A percentile compares a stretch with the other conserved stretches of the same genome.
phyloP scores from a whole-genome alignment of 2,329 filamentous ascomycete genomes.

The Trichoderma brevicompactum region DNA sequence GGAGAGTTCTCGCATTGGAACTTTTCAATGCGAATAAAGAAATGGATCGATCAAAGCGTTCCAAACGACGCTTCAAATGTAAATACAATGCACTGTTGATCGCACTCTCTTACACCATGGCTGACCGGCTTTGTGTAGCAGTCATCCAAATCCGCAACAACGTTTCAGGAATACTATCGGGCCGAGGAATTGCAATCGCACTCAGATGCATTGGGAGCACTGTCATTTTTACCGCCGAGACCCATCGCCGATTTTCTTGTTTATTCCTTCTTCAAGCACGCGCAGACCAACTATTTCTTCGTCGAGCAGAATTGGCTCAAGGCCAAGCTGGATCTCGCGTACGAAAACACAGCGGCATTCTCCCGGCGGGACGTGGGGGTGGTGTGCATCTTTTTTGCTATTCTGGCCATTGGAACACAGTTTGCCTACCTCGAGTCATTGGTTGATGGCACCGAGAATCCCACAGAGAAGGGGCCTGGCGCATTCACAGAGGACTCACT shows the following conservation, averaged over 20 bases:
- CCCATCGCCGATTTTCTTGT: constrained; percentile 53
- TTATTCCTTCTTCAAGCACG: constrained; percentile 53
- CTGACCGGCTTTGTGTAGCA: constrained; percentile 33
- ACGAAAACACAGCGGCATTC: constrained; percentile 45
- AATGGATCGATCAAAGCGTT: constrained; percentile 52
- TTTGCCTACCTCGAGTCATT: constrained; percentile 52
- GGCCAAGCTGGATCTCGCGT: constrained; percentile 47
- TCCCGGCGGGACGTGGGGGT: constrained; percentile 48
- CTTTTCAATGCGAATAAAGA: constrained; percentile 56
- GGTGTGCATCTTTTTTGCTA: constrained; percentile 51
- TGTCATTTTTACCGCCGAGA: constrained; percentile 51
- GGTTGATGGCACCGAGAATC: constrained; percentile 28
- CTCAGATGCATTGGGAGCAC: constrained; percentile 44
- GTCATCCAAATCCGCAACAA: constrained; percentile 36
- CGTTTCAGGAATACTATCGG: constrained; percentile 50
- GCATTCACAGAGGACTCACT: constrained; percentile 55
- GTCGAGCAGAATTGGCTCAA: constrained; percentile 51
- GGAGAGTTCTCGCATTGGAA: constrained; percentile 59
- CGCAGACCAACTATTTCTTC: constrained; percentile 55
- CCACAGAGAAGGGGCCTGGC: constrained; percentile 32
- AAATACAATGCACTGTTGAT: constrained; percentile 30
- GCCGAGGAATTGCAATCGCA: constrained; percentile 52
- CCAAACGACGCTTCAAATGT: constrained; percentile 38
- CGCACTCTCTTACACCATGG: not conserved
- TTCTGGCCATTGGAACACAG: constrained; percentile 56